Base-by-base conservation (phyloP, 1,139 yeast species). In the Hansenula sp. region DNA sequence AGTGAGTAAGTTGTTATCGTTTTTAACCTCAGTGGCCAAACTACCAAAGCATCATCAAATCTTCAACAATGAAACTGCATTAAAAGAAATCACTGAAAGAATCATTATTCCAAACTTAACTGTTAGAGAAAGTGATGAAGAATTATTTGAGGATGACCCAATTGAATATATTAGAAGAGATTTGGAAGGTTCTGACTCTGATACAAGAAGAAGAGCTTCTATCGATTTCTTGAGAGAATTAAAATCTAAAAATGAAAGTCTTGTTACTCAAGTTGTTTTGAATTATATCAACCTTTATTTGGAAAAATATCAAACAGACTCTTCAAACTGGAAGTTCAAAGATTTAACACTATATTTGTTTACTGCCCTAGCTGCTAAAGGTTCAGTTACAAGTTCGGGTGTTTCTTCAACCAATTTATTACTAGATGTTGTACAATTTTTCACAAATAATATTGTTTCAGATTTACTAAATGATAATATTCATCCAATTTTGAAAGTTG, bases 111-210 rank as follows among this genome's bases (percentile, higher is more conserved):
- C 99, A 34, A 94, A 93, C 61, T 81, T 91, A 58, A 77, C 83
- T 18, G 75, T 93, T 57, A 84, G 93, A 60, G 91, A 85, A 46
- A 74, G 84, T 6, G 99, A 94, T 61, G 90, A 89, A 58, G 99
- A 94, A 62, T 65, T 83, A 52, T 93, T 94, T 65, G 99, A 93
- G 66, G 99, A 94, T 65, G 99, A 94, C 60, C 99, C 99, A 34
- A 84, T 93, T 43, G 94, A 88, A 57, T 94, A 75, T 60, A 93
- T 90, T 17, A 77, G 98, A 58, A 77, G 96, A 47, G 99, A 94
- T 64, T 71, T 94, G 45, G 99, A 93, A 67, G 99, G 98, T 4
- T 84, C 96, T 0, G 98, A 93, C 60, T 79, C 85, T 32, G 98
- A 91, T 58, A 85, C 97, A 1, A 79, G 99, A 65, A 77, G 98